These are phyloP conservation scores for Trypanosoma grayi DNA, from an alignment of 208 protist species.

Conservation along the genomic window DNA sequence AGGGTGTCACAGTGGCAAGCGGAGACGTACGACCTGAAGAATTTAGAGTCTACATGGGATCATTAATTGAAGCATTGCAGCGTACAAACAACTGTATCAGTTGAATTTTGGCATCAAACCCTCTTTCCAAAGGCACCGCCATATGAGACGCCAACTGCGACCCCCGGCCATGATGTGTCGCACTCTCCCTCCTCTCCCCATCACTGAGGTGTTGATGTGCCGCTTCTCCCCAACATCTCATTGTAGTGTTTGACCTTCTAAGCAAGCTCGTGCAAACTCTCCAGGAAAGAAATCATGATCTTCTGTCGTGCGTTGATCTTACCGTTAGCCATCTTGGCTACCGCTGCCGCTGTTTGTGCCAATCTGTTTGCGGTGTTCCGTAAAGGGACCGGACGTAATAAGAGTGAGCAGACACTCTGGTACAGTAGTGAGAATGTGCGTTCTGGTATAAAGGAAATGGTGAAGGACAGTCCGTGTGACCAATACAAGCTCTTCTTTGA, in stretches of 20 bases:
- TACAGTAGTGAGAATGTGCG: background rate
- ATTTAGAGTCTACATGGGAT: conserved; percentile 19
- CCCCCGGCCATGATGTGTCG: too few relatives aligned
- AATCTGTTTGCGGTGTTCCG: background rate
- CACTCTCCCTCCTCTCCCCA: too few relatives aligned
- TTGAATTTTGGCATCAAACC: background rate
- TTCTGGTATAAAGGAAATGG: background rate
- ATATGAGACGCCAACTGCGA: too few relatives aligned
- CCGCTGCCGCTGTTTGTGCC: background rate
- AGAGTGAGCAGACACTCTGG: background rate
- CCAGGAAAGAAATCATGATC: background rate
- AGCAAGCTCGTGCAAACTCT: background rate
- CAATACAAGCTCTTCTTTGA: background rate
- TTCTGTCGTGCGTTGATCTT: background rate
- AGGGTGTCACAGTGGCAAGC: background rate
- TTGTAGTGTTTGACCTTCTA: too few relatives aligned
- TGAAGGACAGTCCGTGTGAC: background rate
- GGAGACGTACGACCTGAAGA: background rate
- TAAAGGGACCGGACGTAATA: background rate
- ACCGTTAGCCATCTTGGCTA: background rate
- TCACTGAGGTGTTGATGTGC: too few relatives aligned
- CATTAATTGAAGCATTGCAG: conserved; percentile 9
- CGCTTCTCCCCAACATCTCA: too few relatives aligned
- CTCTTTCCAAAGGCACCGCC: too few relatives aligned
- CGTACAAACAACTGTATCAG: conserved; percentile 6